Percentiles rank a stretch among this genome's conserved stretches.
Evolutionary conservation across 345 rosid species (phyloP).

Genomic region (Excoecaria agallocha): DNA sequence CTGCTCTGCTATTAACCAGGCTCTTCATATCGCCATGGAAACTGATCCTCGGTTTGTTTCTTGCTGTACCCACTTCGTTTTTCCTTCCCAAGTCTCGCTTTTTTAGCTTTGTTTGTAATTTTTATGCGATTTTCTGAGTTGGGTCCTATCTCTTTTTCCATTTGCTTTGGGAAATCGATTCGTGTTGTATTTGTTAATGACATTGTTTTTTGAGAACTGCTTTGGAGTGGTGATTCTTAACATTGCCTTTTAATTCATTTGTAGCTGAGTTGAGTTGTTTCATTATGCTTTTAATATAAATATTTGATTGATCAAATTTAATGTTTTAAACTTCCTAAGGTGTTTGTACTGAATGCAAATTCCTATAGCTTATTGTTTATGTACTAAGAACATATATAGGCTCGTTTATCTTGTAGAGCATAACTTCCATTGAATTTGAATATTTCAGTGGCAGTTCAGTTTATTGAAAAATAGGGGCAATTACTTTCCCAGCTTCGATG

Average conservation of each 20-base stretch:
- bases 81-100: too few species aligned
- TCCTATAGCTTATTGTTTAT: background rate
- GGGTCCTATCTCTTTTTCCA: too few species aligned
- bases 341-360: background rate
- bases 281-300: too few species aligned
- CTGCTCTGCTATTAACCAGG: conserved; percentile 53
- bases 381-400: background rate
- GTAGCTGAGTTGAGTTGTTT: too few species aligned
- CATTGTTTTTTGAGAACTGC: too few species aligned
- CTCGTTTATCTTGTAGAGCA: background rate
- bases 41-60: conserved; percentile 46
- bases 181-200: too few species aligned
- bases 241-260: too few species aligned
- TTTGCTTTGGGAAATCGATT: too few species aligned
- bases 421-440: background rate
- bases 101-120: too few species aligned
- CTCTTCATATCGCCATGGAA: conserved; percentile 51
- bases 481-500: background rate
- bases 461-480: background rate
- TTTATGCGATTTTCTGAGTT: too few species aligned
- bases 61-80: background rate
- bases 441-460: background rate
- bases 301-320: background rate
- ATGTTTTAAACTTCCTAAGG: background rate
- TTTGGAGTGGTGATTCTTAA: too few species aligned